Evolutionary conservation across 2,329 filamentous ascomycete genomes (phyloP), one percentile per base, ranked within the genome.

Genomic region (Talaromyces sp.): DNA sequence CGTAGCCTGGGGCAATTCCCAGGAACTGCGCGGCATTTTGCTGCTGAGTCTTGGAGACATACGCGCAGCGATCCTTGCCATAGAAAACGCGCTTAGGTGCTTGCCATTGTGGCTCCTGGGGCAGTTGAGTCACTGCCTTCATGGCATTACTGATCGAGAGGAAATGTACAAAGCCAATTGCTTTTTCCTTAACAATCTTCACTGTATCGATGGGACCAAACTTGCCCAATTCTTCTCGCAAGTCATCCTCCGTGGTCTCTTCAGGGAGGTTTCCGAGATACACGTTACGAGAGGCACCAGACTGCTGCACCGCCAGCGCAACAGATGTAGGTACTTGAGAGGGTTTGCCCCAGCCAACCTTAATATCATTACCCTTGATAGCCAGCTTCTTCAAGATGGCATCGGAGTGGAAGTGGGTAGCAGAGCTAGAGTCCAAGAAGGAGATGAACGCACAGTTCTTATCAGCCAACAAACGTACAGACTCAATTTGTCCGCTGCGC

Each of bases 381-480:
- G 92, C 92, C 71, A 99, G 85, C 82, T 97, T 99, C 82, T 99
- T 99, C 83, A 99, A 84, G 77, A 99, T 99, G 64, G 94, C 94
- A 81, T 99, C 94, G 17, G 94, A 99, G 80, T 99, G 94, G 79
- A 99, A 99, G 73, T 99, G 94, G 19, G 93, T 97, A 51, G 94
- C 94, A 27, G 94, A 97, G 78, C 92, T 96, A 66, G 92, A 91
- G 70, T 99, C 94, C 61, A 99, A 82, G 80, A 99, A 99, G 7
- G 94, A 99, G 71, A 99, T 97, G 81, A 99, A 99, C 53, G 94
- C 94, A 70, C 94, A 99, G 82, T 97, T 99, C 90, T 97, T 99
- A 77, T 99, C 94, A 20, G 93, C 91, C 50, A 99, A 82, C 61
- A 99, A 83, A 65, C 94, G 89, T 48, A 99, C 94, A n/a, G 94